Evolutionary conservation across 495 filamentous ascomycete species (phyloP), one percentile per base, ranked within the genome.

Genomic region (Cenococcum geophilum): DNA sequence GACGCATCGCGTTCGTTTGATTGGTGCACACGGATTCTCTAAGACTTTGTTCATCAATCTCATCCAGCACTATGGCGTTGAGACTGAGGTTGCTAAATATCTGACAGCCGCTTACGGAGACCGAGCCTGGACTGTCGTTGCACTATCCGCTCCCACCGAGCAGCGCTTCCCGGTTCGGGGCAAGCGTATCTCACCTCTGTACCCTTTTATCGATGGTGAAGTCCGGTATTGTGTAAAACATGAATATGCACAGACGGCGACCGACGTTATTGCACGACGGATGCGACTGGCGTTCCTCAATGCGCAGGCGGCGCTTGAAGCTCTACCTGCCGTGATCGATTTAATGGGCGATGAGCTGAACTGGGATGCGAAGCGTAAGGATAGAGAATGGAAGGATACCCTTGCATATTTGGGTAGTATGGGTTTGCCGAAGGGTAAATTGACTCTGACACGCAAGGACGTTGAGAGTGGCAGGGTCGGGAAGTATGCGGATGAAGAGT

Each of bases 11-110:
- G 88, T 97, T 57, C 86, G 90, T 43, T 79, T 98, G 35, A 80
- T 97, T 64, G 93, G 93, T 69, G 93, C 93, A 1, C 93, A 98
- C 73, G 92, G 93, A 58, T 97, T 83, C 77, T 88, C 84, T 70
- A 92, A 95, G 73, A 98, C 92, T 2, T 83, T 98, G 20, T 98
- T 97, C 76, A 98, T 98, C 82, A 92, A 95, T 75, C 80, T 98
- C 11, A 96, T 98, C 72, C 93, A 98, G 73, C 91, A 96, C 76
- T 97, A 90, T 71, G 93, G 93, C 61, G 76, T 98, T 61, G 93
- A 97, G 74, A 97, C 89, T 45, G 91, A 95, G 67, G 92, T 97
- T 20, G 93, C 93, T 16, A 86, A 90, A 75, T 91, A 98, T 74
- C 81, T 98, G 20, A 87, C 87, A 1, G 79, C 85, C 62, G 89